A percentile compares a stretch with the other conserved stretches of the same genome.
Conservation (phyloP, 768 basidiomycete species). For the Gloeopeniophorella convolvens region DNA sequence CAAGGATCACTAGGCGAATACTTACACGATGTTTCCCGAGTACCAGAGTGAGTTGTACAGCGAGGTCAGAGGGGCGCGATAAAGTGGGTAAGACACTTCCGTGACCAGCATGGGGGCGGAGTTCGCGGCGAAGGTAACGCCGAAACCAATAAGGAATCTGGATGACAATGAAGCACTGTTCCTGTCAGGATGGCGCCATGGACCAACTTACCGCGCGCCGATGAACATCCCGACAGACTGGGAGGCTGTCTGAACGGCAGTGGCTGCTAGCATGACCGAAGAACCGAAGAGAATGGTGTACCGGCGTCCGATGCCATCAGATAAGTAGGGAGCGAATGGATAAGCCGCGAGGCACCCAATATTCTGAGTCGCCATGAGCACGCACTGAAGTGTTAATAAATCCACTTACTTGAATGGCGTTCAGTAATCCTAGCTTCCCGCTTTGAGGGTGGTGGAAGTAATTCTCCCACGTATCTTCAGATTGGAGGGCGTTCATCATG, state of each 20-base stretch:
- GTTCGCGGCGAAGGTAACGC: conserved; percentile 65
- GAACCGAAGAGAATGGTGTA: conserved; percentile 62
- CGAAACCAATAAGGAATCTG: conserved; percentile 70
- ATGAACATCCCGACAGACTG: conserved; percentile 74
- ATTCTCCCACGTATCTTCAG: too few species aligned
- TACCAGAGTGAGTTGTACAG: too few species aligned
- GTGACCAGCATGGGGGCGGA: conserved; percentile 81
- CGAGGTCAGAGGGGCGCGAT: conserved; percentile 74
- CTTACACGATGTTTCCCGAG: too few species aligned
- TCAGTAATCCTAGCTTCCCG: conserved; percentile 57
- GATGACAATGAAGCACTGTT: too few species aligned
- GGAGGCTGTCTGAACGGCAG: conserved; percentile 64
- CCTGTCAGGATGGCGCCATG: too few species aligned
- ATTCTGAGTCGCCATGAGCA: conserved; percentile 37
- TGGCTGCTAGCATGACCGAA: conserved; percentile 58
- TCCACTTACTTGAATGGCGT: too few species aligned
- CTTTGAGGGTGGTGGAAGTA: too few species aligned
- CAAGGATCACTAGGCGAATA: background rate
- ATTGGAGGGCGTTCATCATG: too few species aligned
- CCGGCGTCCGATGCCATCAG: conserved; percentile 68
- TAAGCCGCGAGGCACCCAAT: conserved; percentile 63
- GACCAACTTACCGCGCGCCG: conserved; percentile 53
- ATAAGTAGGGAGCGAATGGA: conserved; percentile 64
- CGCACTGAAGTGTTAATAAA: background rate
- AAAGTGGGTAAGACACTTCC: conserved; percentile 78